Percentiles rank a stretch among this genome's conserved stretches.
These are phyloP conservation scores for Phaffomyces thermotolerans DNA, from an alignment of 805 yeast genomes.

Conservation along the genomic window DNA sequence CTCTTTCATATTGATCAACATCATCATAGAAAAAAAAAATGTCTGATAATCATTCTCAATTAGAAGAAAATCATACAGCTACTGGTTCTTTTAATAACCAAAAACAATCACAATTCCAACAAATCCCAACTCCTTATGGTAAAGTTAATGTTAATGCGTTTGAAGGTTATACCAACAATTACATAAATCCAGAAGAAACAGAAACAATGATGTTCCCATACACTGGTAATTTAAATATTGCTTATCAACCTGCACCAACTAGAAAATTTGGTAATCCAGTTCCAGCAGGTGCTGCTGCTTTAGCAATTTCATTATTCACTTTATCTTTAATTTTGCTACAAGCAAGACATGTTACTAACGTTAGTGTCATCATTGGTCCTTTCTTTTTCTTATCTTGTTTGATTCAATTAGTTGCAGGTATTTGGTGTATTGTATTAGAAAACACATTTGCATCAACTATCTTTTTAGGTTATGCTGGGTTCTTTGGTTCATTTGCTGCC, in stretches of 20 bases:
- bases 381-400: not conserved
- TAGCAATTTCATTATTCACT: not conserved
- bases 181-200: not conserved
- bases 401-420: constrained; percentile 25
- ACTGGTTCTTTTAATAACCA: not conserved
- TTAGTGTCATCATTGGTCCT: not conserved
- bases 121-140: not conserved
- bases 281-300: not conserved
- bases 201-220: not conserved
- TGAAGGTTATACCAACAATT: not conserved
- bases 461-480: constrained; percentile 45
- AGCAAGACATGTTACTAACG: not conserved
- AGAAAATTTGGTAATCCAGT: not conserved
- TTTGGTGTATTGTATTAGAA: constrained; percentile 42
- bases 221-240: not conserved
- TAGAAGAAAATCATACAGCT: not conserved
- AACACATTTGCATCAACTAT: constrained; percentile 52
- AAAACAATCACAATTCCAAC: not conserved
- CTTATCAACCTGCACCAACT: not conserved
- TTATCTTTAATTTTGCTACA: not conserved
- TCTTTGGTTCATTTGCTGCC: constrained; percentile 45
- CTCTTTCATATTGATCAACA: too few relatives aligned
- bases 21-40: too few relatives aligned
- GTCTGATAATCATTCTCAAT: not conserved
- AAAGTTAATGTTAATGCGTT: not conserved